These are phyloP conservation scores for Comarum palustre DNA, from an alignment of 306 rosid genomes.

Conservation along the genomic window DNA sequence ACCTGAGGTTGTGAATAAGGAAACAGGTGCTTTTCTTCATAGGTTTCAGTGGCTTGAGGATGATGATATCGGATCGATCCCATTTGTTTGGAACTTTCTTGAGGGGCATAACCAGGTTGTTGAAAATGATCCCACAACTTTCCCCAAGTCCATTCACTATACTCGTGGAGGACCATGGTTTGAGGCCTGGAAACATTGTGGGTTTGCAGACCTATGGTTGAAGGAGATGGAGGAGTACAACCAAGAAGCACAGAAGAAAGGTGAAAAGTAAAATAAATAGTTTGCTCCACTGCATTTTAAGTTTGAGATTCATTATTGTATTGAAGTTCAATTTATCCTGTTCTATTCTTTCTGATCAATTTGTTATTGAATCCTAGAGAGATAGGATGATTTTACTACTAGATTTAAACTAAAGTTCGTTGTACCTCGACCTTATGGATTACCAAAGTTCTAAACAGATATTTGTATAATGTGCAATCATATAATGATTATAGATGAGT, in stretches of 20 bases:
- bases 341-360: constrained; percentile 9
- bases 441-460: neutral
- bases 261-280: neutral
- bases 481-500: neutral
- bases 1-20: constrained; percentile 22
- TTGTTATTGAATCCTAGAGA: constrained; percentile 15
- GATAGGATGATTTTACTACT: neutral
- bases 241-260: constrained; percentile 18
- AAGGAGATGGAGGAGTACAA: constrained; percentile 19
- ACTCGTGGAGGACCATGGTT: constrained; percentile 28
- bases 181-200: constrained; percentile 25
- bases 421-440: neutral
- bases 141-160: constrained; percentile 21
- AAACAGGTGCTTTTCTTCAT: constrained; percentile 24
- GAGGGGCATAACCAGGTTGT: constrained; percentile 26
- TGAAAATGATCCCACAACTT: constrained; percentile 15
- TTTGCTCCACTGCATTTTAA: neutral
- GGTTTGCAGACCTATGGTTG: constrained; percentile 22
- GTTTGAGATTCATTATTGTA: constrained; percentile 8
- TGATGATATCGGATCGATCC: constrained; percentile 14
- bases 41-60: constrained; percentile 29
- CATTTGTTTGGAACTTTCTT: constrained; percentile 20
- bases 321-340: neutral
- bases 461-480: constrained; percentile 8
- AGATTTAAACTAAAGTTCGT: neutral